Conservation (phyloP, 169 alveolate species). For the Plasmodium cynomolgi region DNA sequence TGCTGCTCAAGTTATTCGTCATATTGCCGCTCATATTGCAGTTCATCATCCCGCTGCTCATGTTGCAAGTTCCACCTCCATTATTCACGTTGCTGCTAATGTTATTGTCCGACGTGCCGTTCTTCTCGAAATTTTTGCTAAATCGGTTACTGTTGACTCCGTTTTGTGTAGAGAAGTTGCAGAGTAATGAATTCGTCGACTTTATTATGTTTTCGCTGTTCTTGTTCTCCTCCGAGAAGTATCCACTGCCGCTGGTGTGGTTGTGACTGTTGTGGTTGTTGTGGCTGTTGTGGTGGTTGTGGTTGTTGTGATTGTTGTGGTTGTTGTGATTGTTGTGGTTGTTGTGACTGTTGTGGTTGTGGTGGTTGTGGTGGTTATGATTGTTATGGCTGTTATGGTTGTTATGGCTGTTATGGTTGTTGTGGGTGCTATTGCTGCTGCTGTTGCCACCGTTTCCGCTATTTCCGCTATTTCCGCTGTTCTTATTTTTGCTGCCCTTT, state of each 20-base stretch:
- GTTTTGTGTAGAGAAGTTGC: background rate
- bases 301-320: background rate
- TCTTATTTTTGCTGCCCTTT: conserved; percentile 6
- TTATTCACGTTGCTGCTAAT: background rate
- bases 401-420: background rate
- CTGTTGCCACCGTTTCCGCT: background rate
- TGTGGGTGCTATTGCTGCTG: background rate
- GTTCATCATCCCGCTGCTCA: background rate
- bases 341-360: background rate
- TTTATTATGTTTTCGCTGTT: background rate
- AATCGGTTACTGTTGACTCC: background rate
- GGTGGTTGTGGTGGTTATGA: background rate
- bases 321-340: background rate
- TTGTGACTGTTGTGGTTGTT: background rate
- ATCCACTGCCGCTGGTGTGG: background rate
- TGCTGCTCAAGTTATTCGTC: background rate
- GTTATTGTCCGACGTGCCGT: background rate
- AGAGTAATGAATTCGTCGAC: background rate
- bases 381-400: background rate
- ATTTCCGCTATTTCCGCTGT: background rate
- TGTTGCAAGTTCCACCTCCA: background rate
- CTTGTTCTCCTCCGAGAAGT: background rate
- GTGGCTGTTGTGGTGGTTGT: background rate
- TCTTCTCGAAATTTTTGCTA: background rate
- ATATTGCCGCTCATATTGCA: background rate